These are phyloP conservation scores for Carallia pectinifolia DNA, from an alignment of 345 rosid species.

Conservation along the genomic window DNA sequence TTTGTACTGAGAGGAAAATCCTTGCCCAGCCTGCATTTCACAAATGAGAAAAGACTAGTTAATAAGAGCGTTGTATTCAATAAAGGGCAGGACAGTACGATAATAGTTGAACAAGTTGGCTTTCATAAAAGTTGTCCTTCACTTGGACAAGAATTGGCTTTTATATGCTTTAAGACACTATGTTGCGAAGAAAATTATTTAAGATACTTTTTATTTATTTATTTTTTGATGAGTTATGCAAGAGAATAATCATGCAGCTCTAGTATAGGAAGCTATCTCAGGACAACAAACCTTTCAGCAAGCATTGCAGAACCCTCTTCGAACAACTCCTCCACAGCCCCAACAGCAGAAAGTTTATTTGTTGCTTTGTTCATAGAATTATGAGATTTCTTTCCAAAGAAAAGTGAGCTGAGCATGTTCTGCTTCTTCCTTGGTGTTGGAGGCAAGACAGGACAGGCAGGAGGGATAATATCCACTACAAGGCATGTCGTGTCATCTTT, in stretches of 20 bases:
- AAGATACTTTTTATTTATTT: background rate
- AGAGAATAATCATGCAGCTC: no score
- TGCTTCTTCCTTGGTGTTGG: conserved; percentile 67
- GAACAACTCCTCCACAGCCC: conserved; percentile 94
- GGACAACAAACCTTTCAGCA: conserved; percentile 70
- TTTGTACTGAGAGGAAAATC: conserved; percentile 48
- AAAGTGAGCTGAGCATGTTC: conserved; percentile 54
- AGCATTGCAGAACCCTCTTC: conserved; percentile 99
- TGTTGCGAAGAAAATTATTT: background rate
- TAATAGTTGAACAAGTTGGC: no score
- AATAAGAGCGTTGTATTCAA: background rate
- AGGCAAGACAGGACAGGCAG: conserved; percentile 68
- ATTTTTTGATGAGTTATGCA: no score
- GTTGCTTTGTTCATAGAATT: conserved; percentile 50
- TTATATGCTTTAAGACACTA: background rate
- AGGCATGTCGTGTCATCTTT: conserved; percentile 99
- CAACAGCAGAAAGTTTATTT: conserved; percentile 87
- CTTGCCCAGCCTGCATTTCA: conserved; percentile 78
- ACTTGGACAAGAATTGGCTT: background rate
- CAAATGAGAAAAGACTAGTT: background rate
- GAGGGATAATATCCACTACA: conserved; percentile 96
- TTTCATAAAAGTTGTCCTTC: background rate
- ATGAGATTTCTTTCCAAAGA: conserved; percentile 57
- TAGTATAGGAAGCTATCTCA: background rate
- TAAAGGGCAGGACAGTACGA: background rate